Evolutionary conservation across 805 yeast genomes (phyloP), one percentile per base, ranked within the genome.

Genomic region (Nakazawaea molendinolei): DNA sequence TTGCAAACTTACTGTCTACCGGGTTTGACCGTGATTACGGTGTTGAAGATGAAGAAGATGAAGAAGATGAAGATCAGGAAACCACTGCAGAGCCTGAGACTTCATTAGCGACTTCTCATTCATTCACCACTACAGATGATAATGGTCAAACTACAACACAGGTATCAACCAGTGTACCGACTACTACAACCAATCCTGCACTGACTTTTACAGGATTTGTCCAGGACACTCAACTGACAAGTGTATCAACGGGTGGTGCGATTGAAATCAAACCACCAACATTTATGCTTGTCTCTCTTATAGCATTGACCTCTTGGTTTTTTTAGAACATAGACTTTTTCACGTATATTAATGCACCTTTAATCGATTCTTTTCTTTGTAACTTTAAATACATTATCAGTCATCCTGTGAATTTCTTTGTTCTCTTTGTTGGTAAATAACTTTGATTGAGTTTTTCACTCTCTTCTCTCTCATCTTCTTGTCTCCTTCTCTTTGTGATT

Each of bases 21-120:
- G 96, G 96, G 8, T 61, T 74, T 33, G 70, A 84, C 48, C 76
- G 78, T 13, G 64, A 69, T 33, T 58, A 61, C 5, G 60, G 54
- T 19, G 45, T 40, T 15, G 46, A 40, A 16, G 42, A 42, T 14
- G 43, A 36, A 8, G 39, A 36, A 6, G 39, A 36, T 21, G 38
- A 28, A 21, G 40, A 32, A 13, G 33, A 31, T 15, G 40, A 36
- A 5, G 28, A 26, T 12, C 17, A 23, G 24, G 23, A 15, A 16
- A 27, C 21, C 14, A 28, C 24, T 13, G n/a, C n/a, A 13, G 10
- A 12, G 23, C 17, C 33, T 12, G 10, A 29, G 9, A n/a, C 24
- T 8, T 12, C 33, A 9, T 13, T 13, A 9, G 19, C 14, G 8
- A 25, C 31, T 8, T 14, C 35, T n/a, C 21, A 16, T 23, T 19